Evolutionary conservation across 371 early-diverging fungal genomes (phyloP), one percentile per base, ranked within the genome.

Genomic region (Lichtheimia corymbifera): DNA sequence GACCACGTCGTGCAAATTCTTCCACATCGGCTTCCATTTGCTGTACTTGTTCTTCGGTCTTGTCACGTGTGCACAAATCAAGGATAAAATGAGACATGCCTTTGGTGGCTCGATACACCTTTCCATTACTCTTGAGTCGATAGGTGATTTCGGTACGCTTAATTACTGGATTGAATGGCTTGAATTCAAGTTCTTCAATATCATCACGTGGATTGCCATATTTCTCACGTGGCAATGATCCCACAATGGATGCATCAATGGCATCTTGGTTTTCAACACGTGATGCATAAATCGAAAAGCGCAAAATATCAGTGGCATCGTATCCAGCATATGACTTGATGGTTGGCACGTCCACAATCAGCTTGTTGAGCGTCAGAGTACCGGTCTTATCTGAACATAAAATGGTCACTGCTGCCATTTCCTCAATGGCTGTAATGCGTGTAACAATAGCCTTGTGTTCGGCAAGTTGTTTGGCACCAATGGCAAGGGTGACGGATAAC

Each of bases 341-440:
- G 59, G 86, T 78, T 50, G 83, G 76, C 59, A 77, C 72, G 64
- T 83, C 83, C 44, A 94, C 89, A 68, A 82, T 86, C 78, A 96
- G 89, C 80, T 93, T 91, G 86, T 95, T 96, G 52, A 93, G 87
- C 49, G 98, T 97, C 61, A 97, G 81, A 20, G 97, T 97, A 60
- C 98, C 98, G 12, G 98, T 97, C 85, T 97, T 97, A 80, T 96
- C 97, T 17, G 94, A 91, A 82, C 96, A 96, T 63, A 97, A 91
- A 60, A 95, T 91, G 63, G 89, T 88, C 54, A 93, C 93, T 63
- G 93, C 93, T 20, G 96, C 97, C 71, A 97, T 85, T 62, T 93
- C 93, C 78, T 97, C 97, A 55, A 96, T 93, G 35, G 90, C 89
- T 24, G 91, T 86, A 65, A 96, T 86, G 50, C 89, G 88, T 28